These are phyloP conservation scores for Wickerhamiella kazuoi DNA, from an alignment of 805 yeast genomes.

Conservation along the genomic window DNA sequence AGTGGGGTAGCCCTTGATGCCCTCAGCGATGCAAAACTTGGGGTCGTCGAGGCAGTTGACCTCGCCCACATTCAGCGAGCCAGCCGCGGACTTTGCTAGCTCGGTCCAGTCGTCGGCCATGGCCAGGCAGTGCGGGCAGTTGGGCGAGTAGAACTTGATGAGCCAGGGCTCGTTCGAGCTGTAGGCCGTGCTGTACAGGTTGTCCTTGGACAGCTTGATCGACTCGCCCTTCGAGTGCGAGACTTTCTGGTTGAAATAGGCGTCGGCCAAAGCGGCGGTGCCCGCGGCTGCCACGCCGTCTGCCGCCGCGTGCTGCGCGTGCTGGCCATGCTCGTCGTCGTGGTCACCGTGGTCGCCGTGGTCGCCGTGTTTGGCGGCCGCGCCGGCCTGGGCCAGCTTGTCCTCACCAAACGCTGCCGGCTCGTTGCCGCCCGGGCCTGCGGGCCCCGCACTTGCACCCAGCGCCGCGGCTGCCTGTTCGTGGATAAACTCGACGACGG, in stretches of 20 bases:
- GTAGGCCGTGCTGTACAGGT: constrained; percentile 17
- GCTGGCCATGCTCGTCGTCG: too few relatives aligned
- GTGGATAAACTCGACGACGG: constrained; percentile 7
- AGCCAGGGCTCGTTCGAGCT: constrained; percentile 23
- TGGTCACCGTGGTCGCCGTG: too few relatives aligned
- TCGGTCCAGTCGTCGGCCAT: constrained; percentile 24
- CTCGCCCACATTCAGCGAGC: constrained; percentile 24
- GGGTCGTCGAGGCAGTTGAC: constrained; percentile 23
- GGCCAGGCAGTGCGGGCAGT: constrained; percentile 24
- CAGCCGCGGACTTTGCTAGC: constrained; percentile 19
- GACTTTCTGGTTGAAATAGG: neutral
- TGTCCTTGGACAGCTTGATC: constrained; percentile 14
- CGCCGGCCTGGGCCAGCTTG: constrained; percentile 1
- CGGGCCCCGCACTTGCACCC: too few relatives aligned
- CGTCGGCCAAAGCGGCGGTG: neutral
- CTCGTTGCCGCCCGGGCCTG: too few relatives aligned
- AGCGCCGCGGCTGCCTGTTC: constrained; percentile 1
- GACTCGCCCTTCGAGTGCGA: constrained; percentile 20
- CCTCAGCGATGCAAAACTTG: constrained; percentile 20
- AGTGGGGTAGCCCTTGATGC: constrained; percentile 15
- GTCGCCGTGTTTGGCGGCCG: too few relatives aligned
- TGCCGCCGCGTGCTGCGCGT: constrained; percentile 1
- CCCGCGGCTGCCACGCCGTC: neutral
- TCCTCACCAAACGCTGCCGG: too few relatives aligned
- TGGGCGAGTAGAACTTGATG: constrained; percentile 25